Percentiles rank a stretch among this genome's conserved stretches.
These are phyloP conservation scores for Terana coerulea DNA, from an alignment of 768 basidiomycete genomes.

Conservation along the genomic window DNA sequence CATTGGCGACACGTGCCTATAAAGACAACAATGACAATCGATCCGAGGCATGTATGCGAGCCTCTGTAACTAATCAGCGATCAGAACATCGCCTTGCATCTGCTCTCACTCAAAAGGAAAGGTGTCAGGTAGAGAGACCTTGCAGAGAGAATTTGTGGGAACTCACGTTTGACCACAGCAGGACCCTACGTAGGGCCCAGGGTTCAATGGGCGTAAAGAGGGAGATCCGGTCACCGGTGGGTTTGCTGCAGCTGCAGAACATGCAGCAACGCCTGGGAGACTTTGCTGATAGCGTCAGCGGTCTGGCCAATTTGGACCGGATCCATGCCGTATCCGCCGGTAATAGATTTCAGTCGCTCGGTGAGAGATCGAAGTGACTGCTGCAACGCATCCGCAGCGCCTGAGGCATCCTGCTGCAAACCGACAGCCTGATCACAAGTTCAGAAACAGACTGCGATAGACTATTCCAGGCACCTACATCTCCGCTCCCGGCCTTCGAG, in stretches of 20 bases:
- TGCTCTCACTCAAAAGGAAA: too few relatives aligned
- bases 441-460: background rate
- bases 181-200: background rate
- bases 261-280: slow-evolving; percentile 56
- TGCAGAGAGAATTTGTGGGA: too few relatives aligned
- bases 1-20: too few relatives aligned
- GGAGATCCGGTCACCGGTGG: slow-evolving; percentile 28
- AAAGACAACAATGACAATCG: too few relatives aligned
- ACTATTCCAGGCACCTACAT: too few relatives aligned
- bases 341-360: slow-evolving; percentile 43
- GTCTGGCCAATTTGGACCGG: slow-evolving; percentile 46
- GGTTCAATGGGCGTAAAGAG: too few relatives aligned
- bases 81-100: too few relatives aligned
- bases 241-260: slow-evolving; percentile 55
- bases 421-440: background rate
- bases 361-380: slow-evolving; percentile 49
- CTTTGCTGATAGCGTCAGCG: slow-evolving; percentile 69
- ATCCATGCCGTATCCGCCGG: slow-evolving; percentile 39
- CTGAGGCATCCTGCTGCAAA: slow-evolving; percentile 25
- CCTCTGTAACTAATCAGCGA: too few relatives aligned
- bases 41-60: too few relatives aligned
- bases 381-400: slow-evolving; percentile 48
- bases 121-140: too few relatives aligned
- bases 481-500: background rate
- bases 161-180: background rate